phyloP scores from a whole-genome alignment of 257 asterid species.

The Lantana camara region DNA sequence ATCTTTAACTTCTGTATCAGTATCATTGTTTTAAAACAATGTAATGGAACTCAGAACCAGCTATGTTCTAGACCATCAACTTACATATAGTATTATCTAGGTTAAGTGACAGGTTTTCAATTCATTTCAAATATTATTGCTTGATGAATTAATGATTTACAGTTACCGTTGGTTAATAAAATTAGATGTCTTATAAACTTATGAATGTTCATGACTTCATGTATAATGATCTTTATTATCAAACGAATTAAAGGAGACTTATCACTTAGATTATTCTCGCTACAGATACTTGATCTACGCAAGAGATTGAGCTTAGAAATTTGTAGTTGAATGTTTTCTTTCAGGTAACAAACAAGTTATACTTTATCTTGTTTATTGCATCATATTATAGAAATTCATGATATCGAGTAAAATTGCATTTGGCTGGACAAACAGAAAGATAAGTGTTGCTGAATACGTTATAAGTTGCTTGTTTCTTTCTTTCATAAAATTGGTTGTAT shows the following conservation, averaged over 20 bases:
- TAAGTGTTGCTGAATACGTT: background rate
- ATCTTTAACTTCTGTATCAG: background rate
- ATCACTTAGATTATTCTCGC: background rate
- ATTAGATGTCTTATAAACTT: background rate
- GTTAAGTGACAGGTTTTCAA: too few species aligned
- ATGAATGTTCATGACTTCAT: background rate
- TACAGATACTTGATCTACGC: background rate
- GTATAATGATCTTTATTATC: background rate
- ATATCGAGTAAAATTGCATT: background rate
- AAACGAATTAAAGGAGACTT: background rate
- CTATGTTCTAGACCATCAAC: background rate
- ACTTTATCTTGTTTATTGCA: background rate
- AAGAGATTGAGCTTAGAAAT: background rate
- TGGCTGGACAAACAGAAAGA: background rate
- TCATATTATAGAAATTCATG: background rate
- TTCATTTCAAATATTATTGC: too few species aligned
- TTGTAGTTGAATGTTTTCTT: too few species aligned
- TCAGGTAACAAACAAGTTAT: background rate
- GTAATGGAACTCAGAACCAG: background rate
- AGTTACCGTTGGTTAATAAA: background rate
- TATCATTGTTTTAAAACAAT: background rate
- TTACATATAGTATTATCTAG: too few species aligned
- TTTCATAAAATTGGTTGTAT: too few species aligned
- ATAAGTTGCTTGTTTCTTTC: background rate
- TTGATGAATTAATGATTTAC: background rate